Percentiles rank a stretch among this genome's conserved stretches.
phyloP scores from a whole-genome alignment of 75 land plant genomes.

The Pinus tabuliformis region DNA sequence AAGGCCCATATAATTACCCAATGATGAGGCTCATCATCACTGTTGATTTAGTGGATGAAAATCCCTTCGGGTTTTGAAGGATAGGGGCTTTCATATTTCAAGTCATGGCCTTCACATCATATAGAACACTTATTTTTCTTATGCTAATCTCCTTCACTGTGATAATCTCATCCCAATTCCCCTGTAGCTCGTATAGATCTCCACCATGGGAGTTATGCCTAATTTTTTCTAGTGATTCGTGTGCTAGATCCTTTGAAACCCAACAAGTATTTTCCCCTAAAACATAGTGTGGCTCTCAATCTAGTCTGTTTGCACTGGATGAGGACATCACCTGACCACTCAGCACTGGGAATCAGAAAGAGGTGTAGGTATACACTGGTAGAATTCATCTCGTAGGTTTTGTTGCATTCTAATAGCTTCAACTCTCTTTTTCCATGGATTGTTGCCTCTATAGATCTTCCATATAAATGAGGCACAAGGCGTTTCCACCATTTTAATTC shows the following conservation, averaged over 20 bases:
- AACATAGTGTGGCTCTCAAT: constrained; percentile 66
- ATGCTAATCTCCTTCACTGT: constrained; percentile 46
- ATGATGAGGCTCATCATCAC: too few relatives aligned
- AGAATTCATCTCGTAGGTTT: constrained; percentile 71
- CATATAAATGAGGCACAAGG: constrained; percentile 58
- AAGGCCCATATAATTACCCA: too few relatives aligned
- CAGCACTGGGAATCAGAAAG: constrained; percentile 19
- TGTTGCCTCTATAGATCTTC: constrained; percentile 17
- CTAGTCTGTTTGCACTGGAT: constrained; percentile 65
- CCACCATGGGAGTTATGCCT: neutral
- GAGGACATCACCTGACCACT: constrained; percentile 66
- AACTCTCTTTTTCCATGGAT: constrained; percentile 43
- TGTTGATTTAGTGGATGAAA: too few relatives aligned
- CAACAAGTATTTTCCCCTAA: constrained; percentile 43
- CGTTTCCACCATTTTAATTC: constrained; percentile 62
- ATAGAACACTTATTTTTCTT: constrained; percentile 36
- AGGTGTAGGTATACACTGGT: constrained; percentile 62
- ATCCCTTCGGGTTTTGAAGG: constrained; percentile 58
- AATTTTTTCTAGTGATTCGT: constrained; percentile 50
- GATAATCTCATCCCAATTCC: constrained; percentile 24
- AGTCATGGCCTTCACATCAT: constrained; percentile 59
- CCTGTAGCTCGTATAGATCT: constrained; percentile 1
- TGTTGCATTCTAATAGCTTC: constrained; percentile 43
- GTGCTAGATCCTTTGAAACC: constrained; percentile 37
- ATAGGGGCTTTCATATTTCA: constrained; percentile 51